Conservation (phyloP, 257 asterid genomes). For the Lavandula angustifolia region DNA sequence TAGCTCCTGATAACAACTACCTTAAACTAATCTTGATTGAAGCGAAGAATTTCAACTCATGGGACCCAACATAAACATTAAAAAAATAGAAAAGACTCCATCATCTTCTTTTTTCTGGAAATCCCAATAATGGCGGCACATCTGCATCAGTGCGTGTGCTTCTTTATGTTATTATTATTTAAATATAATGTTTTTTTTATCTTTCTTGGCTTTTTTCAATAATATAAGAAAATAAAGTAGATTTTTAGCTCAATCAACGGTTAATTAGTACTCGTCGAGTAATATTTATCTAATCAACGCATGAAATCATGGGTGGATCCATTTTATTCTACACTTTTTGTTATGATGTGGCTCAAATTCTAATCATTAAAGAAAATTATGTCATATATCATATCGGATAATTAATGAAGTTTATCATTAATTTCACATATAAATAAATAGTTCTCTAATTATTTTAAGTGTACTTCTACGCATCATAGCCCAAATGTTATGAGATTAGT, state of each 20-base stretch:
- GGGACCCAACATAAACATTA: slow-evolving; percentile 4
- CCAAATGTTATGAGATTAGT: too few species aligned
- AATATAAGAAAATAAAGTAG: neutral
- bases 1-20: neutral
- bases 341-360: too few species aligned
- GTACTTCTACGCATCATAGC: too few species aligned
- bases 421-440: too few species aligned
- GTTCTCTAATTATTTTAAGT: too few species aligned
- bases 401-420: too few species aligned
- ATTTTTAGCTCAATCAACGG: slow-evolving; percentile 15
- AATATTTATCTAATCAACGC: neutral
- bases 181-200: slow-evolving; percentile 11
- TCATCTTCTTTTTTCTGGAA: neutral
- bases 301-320: neutral
- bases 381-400: too few species aligned
- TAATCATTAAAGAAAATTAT: too few species aligned
- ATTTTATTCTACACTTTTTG: too few species aligned
- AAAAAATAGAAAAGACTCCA: slow-evolving; percentile 21
- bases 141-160: slow-evolving; percentile 9
- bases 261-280: neutral
- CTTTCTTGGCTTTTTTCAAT: slow-evolving; percentile 3
- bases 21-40: slow-evolving; percentile 18
- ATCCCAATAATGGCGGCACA: slow-evolving; percentile 29
- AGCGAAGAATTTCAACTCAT: neutral
- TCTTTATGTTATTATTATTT: neutral